A percentile compares a stretch with the other conserved stretches of the same genome.
phyloP scores from a whole-genome alignment of 2,329 filamentous ascomycete genomes.

The Neonectria sp. region DNA sequence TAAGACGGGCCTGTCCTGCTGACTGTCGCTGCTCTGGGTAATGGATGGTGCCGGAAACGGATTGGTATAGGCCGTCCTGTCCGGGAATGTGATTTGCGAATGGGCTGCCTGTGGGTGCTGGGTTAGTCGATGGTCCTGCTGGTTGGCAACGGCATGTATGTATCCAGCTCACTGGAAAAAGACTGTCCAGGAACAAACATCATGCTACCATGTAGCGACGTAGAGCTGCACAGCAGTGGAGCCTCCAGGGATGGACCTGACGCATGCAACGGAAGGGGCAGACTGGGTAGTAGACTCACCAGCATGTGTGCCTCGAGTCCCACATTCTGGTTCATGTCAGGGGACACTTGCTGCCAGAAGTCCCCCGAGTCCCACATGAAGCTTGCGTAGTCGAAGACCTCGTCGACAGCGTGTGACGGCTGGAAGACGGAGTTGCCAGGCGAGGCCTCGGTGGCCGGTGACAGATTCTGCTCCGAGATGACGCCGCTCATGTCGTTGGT shows the following conservation, averaged over 20 bases:
- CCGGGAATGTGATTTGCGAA: constrained; percentile 44
- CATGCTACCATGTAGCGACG: neutral
- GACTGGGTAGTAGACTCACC: constrained; percentile 30
- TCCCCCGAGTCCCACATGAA: constrained; percentile 63
- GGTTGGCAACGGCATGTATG: neutral
- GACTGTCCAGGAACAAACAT: neutral
- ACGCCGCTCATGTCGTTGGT: constrained; percentile 21
- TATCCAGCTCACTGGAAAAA: neutral
- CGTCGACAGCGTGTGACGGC: constrained; percentile 54
- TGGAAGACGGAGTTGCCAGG: constrained; percentile 46
- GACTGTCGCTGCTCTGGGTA: constrained; percentile 39
- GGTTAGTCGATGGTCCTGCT: constrained; percentile 3
- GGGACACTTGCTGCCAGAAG: constrained; percentile 53
- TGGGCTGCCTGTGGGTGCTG: constrained; percentile 34
- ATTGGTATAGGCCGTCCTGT: constrained; percentile 39
- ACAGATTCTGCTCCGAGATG: constrained; percentile 41
- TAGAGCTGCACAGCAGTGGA: constrained; percentile 24
- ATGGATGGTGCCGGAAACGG: constrained; percentile 41
- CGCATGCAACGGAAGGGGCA: constrained; percentile 17
- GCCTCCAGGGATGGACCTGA: constrained; percentile 10
- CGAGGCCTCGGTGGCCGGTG: constrained; percentile 49
- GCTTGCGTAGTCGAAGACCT: constrained; percentile 64
- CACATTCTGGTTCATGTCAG: constrained; percentile 42
- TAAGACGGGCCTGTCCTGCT: constrained; percentile 18
- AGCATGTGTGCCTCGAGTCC: constrained; percentile 44